Evolutionary conservation across 2,329 filamentous ascomycete genomes (phyloP), one percentile per base, ranked within the genome.

Genomic region (Drechslerella dactyloides): DNA sequence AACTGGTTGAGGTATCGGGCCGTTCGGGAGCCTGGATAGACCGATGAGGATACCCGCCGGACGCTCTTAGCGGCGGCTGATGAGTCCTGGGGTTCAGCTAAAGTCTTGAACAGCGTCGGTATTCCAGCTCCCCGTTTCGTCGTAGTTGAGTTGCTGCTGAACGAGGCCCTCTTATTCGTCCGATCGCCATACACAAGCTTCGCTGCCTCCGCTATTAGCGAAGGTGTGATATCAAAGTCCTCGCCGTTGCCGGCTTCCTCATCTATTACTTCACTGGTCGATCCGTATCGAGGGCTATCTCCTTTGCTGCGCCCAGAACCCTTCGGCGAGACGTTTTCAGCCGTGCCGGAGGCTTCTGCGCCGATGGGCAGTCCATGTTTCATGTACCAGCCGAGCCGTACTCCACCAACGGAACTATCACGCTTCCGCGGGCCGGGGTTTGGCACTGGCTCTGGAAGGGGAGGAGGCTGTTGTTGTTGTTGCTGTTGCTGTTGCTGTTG

Each of bases 101-200:
- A 30, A 0, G 56, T 52, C 21, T 62, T 66, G 48, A 68, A 68
- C 24, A 73, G 35, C 2, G 60, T 51, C 5, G 60, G 68, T 15
- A 48, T 21, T 19, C 44, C 44, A 15, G 62, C 51, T 7, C 30
- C 56, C 1, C 57, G 61, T 23, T 66, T 66, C 19, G 55, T 53
- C 5, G 37, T n/a, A 0, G 57, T 62, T 23, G 59, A 59, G 52
- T 57, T 73, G 61, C 69, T 59, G 57, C 68, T 65, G 52, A 66
- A 62, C 7, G 68, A 73, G 2, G 44, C 51, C 33, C 68, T 30
- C 51, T 60, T 59, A 17, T 33, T 52, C 7, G 55, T 30, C 35
- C 44, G 57, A 40, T 73, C 62, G 2, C 61, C 61, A 17, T 73
- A 73, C 11, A 73, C 63, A 17, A 73, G 57, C 54, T 68, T 73